Evolutionary conservation across 306 rosid species (phyloP).

Genomic region (Vigna angularis): DNA sequence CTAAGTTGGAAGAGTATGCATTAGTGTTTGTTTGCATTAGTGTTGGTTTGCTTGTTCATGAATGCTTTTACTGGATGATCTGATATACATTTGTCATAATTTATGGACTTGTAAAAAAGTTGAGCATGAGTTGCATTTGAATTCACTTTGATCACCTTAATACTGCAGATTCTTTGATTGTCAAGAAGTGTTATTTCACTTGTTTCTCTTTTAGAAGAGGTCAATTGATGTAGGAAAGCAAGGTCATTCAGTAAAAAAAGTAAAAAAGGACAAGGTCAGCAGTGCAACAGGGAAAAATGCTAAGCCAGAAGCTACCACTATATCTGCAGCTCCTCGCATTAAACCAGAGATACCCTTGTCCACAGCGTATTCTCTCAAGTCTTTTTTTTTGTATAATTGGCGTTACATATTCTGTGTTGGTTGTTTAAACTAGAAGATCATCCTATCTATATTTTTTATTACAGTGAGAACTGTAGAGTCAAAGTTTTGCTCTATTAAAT

Average conservation of each 20-base stretch:
- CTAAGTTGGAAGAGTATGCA: too few species aligned
- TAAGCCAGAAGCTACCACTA: slow-evolving; percentile 63
- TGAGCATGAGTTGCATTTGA: background rate
- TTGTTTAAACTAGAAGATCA: slow-evolving; percentile 19
- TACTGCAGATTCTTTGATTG: background rate
- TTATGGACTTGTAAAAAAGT: background rate
- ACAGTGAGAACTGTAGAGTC: slow-evolving; percentile 3
- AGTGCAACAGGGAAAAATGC: slow-evolving; percentile 66
- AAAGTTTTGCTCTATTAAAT: background rate
- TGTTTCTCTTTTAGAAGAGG: slow-evolving; percentile 62
- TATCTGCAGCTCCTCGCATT: slow-evolving; percentile 66
- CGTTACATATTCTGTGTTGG: background rate
- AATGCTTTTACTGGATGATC: background rate
- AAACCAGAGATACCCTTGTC: slow-evolving; percentile 76
- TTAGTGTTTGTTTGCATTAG: too few species aligned
- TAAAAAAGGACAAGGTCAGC: slow-evolving; percentile 73
- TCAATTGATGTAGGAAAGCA: slow-evolving; percentile 73
- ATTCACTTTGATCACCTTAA: background rate
- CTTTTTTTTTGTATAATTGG: background rate
- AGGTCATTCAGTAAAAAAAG: slow-evolving; percentile 66
- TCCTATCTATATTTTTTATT: background rate
- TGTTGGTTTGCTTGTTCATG: too few species aligned
- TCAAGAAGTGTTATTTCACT: slow-evolving; percentile 12
- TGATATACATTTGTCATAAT: slow-evolving; percentile 14
- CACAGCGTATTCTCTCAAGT: slow-evolving; percentile 56